A percentile compares a stretch with the other conserved stretches of the same genome.
Evolutionary conservation across 257 asterid genomes (phyloP).

Genomic region (Parsonsia alboflavescens): DNA sequence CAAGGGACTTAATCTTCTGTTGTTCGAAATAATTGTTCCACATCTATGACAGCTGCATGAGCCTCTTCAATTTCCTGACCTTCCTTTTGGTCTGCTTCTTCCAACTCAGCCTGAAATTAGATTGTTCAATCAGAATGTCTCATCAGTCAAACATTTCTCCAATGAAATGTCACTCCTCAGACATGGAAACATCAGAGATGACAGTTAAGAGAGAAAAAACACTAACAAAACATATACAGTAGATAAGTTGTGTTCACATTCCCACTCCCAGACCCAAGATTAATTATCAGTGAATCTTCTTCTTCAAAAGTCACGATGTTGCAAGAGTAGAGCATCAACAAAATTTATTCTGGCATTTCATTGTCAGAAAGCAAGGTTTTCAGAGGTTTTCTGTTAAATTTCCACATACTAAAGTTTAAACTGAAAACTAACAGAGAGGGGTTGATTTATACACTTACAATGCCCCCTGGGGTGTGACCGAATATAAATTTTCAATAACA

Average conservation of each 20-base stretch:
- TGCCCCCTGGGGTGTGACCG: too few species aligned
- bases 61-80: conserved; percentile 78
- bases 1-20: conserved; percentile 15
- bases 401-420: too few species aligned
- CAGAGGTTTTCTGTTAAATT: too few species aligned
- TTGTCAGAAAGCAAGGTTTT: neutral
- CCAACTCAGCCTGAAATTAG: conserved; percentile 57
- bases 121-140: neutral
- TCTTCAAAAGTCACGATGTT: neutral
- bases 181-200: neutral
- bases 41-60: conserved; percentile 42
- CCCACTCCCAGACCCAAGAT: neutral
- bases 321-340: neutral
- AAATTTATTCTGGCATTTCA: neutral
- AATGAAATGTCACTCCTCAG: neutral
- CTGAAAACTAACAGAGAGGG: too few species aligned
- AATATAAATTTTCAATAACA: too few species aligned
- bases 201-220: neutral
- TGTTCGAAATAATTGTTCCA: conserved; percentile 49
- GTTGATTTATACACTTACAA: too few species aligned
- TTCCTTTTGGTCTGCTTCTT: conserved; percentile 57
- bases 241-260: neutral
- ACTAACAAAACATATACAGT: neutral
- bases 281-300: neutral
- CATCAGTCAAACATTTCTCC: neutral